These are phyloP conservation scores for Ceratocystis huliohia DNA, from an alignment of 2,329 filamentous ascomycete species.

Conservation along the genomic window DNA sequence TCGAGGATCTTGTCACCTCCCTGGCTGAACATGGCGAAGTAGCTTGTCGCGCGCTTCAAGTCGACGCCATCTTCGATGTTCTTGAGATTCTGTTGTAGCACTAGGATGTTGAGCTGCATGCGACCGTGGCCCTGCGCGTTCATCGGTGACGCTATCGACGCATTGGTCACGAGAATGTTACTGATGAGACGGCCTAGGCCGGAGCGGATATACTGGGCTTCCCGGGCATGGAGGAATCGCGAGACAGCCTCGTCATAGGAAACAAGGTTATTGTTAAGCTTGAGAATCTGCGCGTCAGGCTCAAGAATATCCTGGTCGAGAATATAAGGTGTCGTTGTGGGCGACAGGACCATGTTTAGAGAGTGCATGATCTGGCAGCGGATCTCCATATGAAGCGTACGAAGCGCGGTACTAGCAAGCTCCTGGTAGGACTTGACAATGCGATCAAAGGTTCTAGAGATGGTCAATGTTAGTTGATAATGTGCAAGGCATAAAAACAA, in stretches of 20 bases:
- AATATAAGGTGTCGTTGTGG: conserved; percentile 47
- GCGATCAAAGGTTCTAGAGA: conserved; percentile 61
- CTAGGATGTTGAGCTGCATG: conserved; percentile 81
- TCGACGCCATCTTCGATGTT: conserved; percentile 66
- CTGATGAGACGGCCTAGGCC: conserved; percentile 71
- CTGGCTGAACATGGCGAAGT: conserved; percentile 54
- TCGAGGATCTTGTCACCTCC: conserved; percentile 54
- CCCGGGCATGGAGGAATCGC: conserved; percentile 55
- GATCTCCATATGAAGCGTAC: conserved; percentile 80
- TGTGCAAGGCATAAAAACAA: background rate
- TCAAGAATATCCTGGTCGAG: conserved; percentile 62
- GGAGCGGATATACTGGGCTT: conserved; percentile 61
- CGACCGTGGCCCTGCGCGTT: conserved; percentile 72
- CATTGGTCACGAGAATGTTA: conserved; percentile 60
- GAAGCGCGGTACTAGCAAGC: conserved; percentile 63
- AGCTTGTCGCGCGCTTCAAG: conserved; percentile 50
- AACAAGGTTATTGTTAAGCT: conserved; percentile 73
- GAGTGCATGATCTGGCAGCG: conserved; percentile 76
- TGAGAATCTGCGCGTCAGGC: conserved; percentile 67
- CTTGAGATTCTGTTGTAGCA: conserved; percentile 92
- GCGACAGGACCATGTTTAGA: conserved; percentile 51
- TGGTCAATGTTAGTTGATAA: conserved; percentile 23
- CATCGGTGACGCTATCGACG: conserved; percentile 62
- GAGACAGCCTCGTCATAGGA: conserved; percentile 73
- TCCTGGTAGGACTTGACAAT: conserved; percentile 74